These are phyloP conservation scores for Colletotrichum sp. DNA, from an alignment of 2,329 filamentous ascomycete genomes.

Conservation along the genomic window DNA sequence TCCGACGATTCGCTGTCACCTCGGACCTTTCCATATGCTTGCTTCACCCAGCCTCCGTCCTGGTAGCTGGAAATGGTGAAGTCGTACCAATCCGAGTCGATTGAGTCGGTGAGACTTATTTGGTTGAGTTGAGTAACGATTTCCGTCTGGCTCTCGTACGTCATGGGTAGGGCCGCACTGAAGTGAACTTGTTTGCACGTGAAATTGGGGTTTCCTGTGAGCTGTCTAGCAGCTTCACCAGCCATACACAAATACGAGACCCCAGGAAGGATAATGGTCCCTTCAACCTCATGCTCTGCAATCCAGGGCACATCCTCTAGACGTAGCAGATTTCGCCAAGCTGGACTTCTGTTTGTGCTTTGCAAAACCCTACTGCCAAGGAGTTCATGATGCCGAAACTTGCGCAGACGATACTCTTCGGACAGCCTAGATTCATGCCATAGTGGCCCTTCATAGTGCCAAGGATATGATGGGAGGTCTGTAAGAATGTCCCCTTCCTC, in stretches of 20 bases:
- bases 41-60: neutral
- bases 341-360: neutral
- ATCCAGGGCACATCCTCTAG: conserved; percentile 3
- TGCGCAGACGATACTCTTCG: neutral
- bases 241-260: neutral
- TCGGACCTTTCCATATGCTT: neutral
- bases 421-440: neutral
- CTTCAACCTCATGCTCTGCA: neutral
- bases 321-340: neutral
- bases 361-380: neutral
- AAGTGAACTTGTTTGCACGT: conserved; percentile 1
- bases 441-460: neutral
- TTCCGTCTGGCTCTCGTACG: neutral
- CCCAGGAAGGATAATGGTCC: neutral
- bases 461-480: neutral
- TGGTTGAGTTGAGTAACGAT: neutral
- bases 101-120: neutral
- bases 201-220: neutral
- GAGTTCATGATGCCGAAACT: neutral
- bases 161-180: neutral
- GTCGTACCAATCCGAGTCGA: conserved; percentile 3
- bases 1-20: neutral
- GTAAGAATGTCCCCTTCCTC: neutral
- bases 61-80: conserved; percentile 2
- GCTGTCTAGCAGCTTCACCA: neutral